Base-by-base conservation (phyloP, 495 filamentous ascomycete genomes). In the Aspergillus biplanus region DNA sequence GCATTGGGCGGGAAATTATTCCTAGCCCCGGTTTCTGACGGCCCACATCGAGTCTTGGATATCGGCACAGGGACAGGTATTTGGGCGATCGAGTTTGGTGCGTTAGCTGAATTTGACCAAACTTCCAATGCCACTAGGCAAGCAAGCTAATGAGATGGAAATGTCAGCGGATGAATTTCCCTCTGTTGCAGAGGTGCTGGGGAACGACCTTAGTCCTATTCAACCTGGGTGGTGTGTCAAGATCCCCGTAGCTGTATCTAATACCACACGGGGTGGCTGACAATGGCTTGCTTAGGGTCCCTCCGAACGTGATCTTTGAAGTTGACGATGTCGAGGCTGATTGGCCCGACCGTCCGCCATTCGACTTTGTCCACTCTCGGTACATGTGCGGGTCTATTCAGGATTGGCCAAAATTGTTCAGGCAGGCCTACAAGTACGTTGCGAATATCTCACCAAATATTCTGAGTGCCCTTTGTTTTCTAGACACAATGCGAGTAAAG, bases 281-380 rank as follows among this genome's bases (percentile, higher is more conserved):
- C 39, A 44, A 27, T 27, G 21, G 21, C 21, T 27, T 27, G 21
- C 21, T 27, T 27, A 62, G 80, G 46, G 80, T 81, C 12, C 82
- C 82, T 4, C 73, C 78, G 27, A 85, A 85, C 66, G 73, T 82
- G 18, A 67, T 72, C 15, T 87, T 87, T 58, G 77, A 82, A 58
- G 74, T 86, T 37, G 82, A 86, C 59, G 84, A 85, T 64, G 68
- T 75, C 39, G 75, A 81, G 11, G 63, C 63, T 2, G 69, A 71
- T 6, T 85, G 82, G 82, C 71, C 75, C 46, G 81, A 76, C 65
- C 57, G 71, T 0, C 64, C 58, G 69, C 37, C 58, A 16, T 86
- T 86, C 63, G 86, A 87, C 71, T 82, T 80, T 59, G 76, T 87
- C 52, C 84, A 88, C 68, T 65, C 79, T 7, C 83, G 86, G 6